Base-by-base conservation (phyloP, 192 early-diverging fungal genomes). In the Glomus cerebriforme region DNA sequence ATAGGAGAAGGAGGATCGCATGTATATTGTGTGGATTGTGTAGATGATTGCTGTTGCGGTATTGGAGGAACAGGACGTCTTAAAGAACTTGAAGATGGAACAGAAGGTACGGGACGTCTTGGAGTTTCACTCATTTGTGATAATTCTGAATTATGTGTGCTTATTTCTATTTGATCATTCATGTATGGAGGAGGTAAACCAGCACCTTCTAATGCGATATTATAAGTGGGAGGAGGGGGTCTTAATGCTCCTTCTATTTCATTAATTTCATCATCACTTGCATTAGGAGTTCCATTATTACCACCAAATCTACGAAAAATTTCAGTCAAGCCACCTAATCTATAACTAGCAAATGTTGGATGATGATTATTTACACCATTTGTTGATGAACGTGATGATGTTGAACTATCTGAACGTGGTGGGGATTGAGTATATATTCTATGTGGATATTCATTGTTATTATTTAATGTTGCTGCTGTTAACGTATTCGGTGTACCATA, bases 311-410 rank as follows among this genome's bases (percentile, higher is more conserved):
- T 26, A 29, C 71, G n/a, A 26, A 73, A 31, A 17, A 39, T 54
- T 29, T 54, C 71, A 29, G 27, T 15, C 15, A 73, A 26, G 6
- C 39, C 71, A 54, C 45, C 45, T 29, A 73, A 73, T 5, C 45
- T 47, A 73, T 73, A 73, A 49, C 1, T 73, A 32, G 26, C 39
- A 32, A 73, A 73, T 59, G 71, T 73, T 32, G n/a, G 39, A 73
- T 73, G 45, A 34, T 34, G 12, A 24, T 24, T 70, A 22, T 7
- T 39, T 5, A 7, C n/a, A 24, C 29, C 27, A 26, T 34, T 34
- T 43, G 62, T 73, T 31, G 71, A 54, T 58, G 70, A 54, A 58
- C 45, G 70, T 26, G 45, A 24, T 26, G 71, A 71, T 47, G 69
- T 8, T 67, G 65, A 65, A 29, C 29, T 31, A 31, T 15, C 37